A percentile compares a stretch with the other conserved stretches of the same genome.
These are phyloP conservation scores for Coemansia sp. DNA, from an alignment of 192 early-diverging fungal genomes.

Conservation along the genomic window DNA sequence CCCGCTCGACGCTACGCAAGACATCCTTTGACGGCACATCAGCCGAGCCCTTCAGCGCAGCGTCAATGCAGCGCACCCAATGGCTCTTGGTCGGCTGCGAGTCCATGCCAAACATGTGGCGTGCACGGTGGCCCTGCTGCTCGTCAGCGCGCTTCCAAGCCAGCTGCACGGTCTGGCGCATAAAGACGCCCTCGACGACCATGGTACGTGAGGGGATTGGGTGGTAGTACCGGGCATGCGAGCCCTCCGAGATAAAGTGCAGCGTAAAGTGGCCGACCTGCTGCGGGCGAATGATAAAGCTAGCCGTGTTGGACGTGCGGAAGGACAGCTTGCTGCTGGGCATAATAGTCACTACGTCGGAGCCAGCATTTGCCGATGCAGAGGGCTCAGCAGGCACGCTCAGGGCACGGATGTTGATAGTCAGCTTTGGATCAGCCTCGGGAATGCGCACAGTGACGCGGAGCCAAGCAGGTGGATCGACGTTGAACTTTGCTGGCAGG, in stretches of 20 bases:
- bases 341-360: constrained; percentile 31
- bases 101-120: constrained; percentile 58
- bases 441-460: constrained; percentile 57
- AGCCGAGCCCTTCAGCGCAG: constrained; percentile 25
- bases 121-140: constrained; percentile 21
- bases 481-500: constrained; percentile 49
- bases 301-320: constrained; percentile 23
- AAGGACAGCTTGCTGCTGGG: constrained; percentile 38
- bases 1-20: constrained; percentile 31
- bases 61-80: constrained; percentile 39
- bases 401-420: constrained; percentile 39
- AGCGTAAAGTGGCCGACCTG: constrained; percentile 48
- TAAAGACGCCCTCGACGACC: constrained; percentile 57
- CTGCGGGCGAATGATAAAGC: constrained; percentile 53
- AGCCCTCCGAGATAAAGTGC: constrained; percentile 51
- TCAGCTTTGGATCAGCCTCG: constrained; percentile 35
- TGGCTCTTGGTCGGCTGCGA: constrained; percentile 36
- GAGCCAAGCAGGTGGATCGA: constrained; percentile 47
- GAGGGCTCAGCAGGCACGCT: constrained; percentile 27
- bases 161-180: constrained; percentile 57
- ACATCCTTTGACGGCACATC: constrained; percentile 22
- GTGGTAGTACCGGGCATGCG: constrained; percentile 55
- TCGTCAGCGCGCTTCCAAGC: constrained; percentile 37
- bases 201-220: constrained; percentile 53
- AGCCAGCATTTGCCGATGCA: background rate